These are phyloP conservation scores for Fusarium tupiense DNA, from an alignment of 2,329 filamentous ascomycete genomes.

Conservation along the genomic window DNA sequence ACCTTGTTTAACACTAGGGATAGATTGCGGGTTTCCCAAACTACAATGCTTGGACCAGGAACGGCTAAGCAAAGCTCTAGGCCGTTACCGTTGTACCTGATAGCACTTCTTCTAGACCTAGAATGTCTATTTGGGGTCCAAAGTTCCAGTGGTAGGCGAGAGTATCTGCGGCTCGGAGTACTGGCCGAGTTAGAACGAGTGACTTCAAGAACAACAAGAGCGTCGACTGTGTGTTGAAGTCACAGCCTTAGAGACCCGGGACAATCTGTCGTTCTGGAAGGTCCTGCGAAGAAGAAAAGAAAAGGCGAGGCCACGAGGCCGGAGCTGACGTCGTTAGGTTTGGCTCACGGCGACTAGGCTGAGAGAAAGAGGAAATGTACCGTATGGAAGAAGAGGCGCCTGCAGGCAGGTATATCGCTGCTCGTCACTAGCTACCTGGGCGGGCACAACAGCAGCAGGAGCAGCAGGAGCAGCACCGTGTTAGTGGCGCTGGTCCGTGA, in stretches of 20 bases:
- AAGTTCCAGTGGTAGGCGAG: background rate
- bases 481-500: slow-evolving; percentile 50
- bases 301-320: slow-evolving; percentile 42
- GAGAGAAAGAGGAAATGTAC: slow-evolving; percentile 41
- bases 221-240: slow-evolving; percentile 12
- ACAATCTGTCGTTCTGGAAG: slow-evolving; percentile 33
- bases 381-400: slow-evolving; percentile 41
- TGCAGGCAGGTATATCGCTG: slow-evolving; percentile 48
- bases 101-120: background rate
- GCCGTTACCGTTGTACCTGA: slow-evolving; percentile 13
- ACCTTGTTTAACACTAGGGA: slow-evolving; percentile 32
- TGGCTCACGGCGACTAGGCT: slow-evolving; percentile 38
- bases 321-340: slow-evolving; percentile 42
- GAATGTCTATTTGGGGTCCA: slow-evolving; percentile 7
- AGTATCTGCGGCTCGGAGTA: slow-evolving; percentile 11
- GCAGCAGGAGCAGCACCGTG: slow-evolving; percentile 43
- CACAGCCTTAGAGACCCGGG: slow-evolving; percentile 13
- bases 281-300: slow-evolving; percentile 36
- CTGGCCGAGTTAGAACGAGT: slow-evolving; percentile 25
- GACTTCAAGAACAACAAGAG: slow-evolving; percentile 8
- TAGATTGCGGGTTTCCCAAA: slow-evolving; percentile 28
- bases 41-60: slow-evolving; percentile 24
- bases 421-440: slow-evolving; percentile 44
- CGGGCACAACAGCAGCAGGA: slow-evolving; percentile 46
- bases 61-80: slow-evolving; percentile 11